phyloP scores from a whole-genome alignment of 768 basidiomycete genomes.

The Pilatotrama ljubarskyi region DNA sequence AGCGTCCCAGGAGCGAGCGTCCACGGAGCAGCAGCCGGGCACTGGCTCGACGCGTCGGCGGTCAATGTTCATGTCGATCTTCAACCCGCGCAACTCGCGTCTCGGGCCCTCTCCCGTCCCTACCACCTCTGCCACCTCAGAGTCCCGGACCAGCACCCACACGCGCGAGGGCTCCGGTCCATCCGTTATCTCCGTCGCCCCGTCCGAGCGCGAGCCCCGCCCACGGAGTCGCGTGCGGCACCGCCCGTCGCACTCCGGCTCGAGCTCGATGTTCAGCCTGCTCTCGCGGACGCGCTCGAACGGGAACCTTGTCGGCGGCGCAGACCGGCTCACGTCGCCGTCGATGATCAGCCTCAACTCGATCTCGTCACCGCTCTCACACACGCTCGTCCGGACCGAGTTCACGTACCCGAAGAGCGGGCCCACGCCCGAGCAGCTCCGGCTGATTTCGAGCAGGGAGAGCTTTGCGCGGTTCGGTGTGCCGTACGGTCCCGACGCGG shows the following conservation, averaged over 20 bases:
- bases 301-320: conserved; percentile 35
- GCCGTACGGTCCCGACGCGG: conserved; percentile 75
- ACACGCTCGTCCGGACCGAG: conserved; percentile 70
- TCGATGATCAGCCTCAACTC: conserved; percentile 71
- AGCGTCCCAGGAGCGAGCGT: not conserved
- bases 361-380: conserved; percentile 75
- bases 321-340: conserved; percentile 51
- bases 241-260: conserved; percentile 40
- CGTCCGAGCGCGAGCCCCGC: conserved; percentile 13
- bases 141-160: conserved; percentile 20
- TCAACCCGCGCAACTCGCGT: conserved; percentile 21
- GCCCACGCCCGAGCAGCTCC: conserved; percentile 63
- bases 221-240: conserved; percentile 31
- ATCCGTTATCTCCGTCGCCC: conserved; percentile 31
- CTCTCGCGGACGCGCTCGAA: conserved; percentile 47
- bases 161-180: conserved; percentile 23
- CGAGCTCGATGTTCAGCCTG: conserved; percentile 35
- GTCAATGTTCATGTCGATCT: conserved; percentile 26
- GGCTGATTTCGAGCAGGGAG: conserved; percentile 68
- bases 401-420: conserved; percentile 67
- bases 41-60: conserved; percentile 16
- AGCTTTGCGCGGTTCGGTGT: conserved; percentile 67
- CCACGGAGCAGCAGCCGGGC: conserved; percentile 2
- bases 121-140: conserved; percentile 8
- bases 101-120: conserved; percentile 7